Base-by-base conservation (phyloP, 2,329 filamentous ascomycete genomes). In the Penicillium olsonii region DNA sequence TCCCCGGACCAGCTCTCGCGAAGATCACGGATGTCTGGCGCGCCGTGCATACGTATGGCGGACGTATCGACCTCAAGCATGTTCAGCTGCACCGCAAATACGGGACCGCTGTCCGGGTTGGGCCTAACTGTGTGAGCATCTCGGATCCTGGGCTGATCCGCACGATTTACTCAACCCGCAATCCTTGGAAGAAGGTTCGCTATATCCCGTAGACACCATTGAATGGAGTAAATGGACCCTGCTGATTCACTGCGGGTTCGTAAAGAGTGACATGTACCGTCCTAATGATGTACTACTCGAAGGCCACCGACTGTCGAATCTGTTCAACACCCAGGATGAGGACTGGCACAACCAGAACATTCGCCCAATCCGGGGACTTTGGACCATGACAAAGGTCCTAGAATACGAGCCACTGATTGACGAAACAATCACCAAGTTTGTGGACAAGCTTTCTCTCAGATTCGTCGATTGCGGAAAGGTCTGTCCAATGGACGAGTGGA, bases 81-180 rank as follows among this genome's bases (percentile, higher is more conserved):
- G 37, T 59, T 6, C 57, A 67, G 39, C 56, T 72, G 15, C 73
- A 75, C 49, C 62, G 64, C 1, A 63, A 67, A 48, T 69, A 75
- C 56, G 73, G 74, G 0, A 66, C 67, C 1, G 65, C 71, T 5
- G 70, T 76, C 1, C 68, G 68, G 6, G 67, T 75, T 19, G 71
- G 67, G 2, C 74, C 73, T 3, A 71, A 71, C 22, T 55, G 68
- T 7, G 57, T 75, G 14, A 68, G 70, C 42, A 57, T 75, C n/a
- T 67, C 72, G 41, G 63, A 67, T 3, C 71, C 72, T 0, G 63
- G 68, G 29, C 43, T 75, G 26, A 68, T 71, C 52, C 68, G 68
- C 37, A 64, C 61, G 1, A 57, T 75, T 7, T 76, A 73, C 29
- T 56, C 59, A 12, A 60, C 58, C 4, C 49, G 58, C 11, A 58